These are phyloP conservation scores for Phytophthora ramorum DNA, from an alignment of 352 stramenopile species.

Conservation along the genomic window DNA sequence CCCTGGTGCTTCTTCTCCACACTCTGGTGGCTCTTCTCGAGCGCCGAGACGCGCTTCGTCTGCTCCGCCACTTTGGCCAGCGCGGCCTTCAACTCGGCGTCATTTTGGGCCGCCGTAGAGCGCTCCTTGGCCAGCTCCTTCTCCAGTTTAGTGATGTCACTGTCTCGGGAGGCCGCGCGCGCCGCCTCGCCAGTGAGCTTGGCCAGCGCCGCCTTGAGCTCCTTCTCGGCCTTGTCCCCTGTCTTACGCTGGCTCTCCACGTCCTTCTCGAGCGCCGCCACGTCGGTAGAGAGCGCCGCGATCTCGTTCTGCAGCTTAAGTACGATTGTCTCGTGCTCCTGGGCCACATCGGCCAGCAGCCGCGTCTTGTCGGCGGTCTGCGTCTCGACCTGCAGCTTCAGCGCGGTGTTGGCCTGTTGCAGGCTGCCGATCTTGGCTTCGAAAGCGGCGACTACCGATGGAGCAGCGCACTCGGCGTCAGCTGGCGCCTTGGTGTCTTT, in stretches of 20 bases:
- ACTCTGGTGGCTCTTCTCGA: slow-evolving; percentile 29
- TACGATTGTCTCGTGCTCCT: slow-evolving; percentile 46
- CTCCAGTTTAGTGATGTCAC: slow-evolving; percentile 32
- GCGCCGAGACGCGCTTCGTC: slow-evolving; percentile 31
- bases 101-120: slow-evolving; percentile 8
- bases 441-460: slow-evolving; percentile 44
- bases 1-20: slow-evolving; percentile 72
- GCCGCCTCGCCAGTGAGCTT: slow-evolving; percentile 24
- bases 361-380: slow-evolving; percentile 46
- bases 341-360: slow-evolving; percentile 40
- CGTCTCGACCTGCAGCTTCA: slow-evolving; percentile 49
- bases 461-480: slow-evolving; percentile 34
- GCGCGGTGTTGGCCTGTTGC: slow-evolving; percentile 44
- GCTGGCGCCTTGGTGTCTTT: slow-evolving; percentile 15
- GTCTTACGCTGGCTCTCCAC: slow-evolving; percentile 19
- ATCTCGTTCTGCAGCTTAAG: slow-evolving; percentile 39
- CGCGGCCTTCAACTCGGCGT: slow-evolving; percentile 46
- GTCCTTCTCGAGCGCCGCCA: slow-evolving; percentile 30
- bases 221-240: slow-evolving; percentile 2
- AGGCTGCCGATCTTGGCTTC: slow-evolving; percentile 58
- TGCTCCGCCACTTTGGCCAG: slow-evolving; percentile 42
- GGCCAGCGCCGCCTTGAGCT: slow-evolving; percentile 23
- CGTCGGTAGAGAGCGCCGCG: slow-evolving; percentile 9
- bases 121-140: slow-evolving; percentile 33
- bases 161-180: neutral